Evolutionary conservation across 192 early-diverging fungal species (phyloP), one percentile per base, ranked within the genome.

Genomic region (Coemansia sp.): DNA sequence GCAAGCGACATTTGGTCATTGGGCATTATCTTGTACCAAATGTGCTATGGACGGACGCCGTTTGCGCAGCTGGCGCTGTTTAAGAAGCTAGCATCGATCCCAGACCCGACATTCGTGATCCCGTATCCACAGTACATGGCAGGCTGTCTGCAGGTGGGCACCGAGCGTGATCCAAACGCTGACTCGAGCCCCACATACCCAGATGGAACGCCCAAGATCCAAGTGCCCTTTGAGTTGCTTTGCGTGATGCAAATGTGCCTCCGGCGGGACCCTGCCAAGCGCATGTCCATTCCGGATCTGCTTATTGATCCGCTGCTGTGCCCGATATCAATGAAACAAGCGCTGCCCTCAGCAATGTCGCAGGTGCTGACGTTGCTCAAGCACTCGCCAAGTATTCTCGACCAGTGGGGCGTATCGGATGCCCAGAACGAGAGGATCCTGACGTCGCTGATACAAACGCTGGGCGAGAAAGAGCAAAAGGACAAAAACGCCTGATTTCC

Each of bases 1-100:
- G 72, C 94, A 0, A 89, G 87, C 56, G 95, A 98, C 67, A 89
- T 98, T 2, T 93, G 95, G 95, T 93, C 93, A 0, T 74, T 96
- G 9, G 94, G 94, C 15, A 95, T 94, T 58, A 98, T 98, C 33
- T 67, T 96, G 20, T 98, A 96, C 73, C 90, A 94, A 61, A 89
- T 98, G 83, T 85, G 93, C 7, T 96, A 95, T 64, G 91, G 91
- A 0, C 80, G 81, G 8, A 88, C 94, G 5, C 96, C 94, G 9
- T 98, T 96, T 76, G 81, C 85, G 20, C 82, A 91, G 59, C 70
- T 94, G 13, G 49, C 81, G n/a, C 67, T 89, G 52, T 77, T 81
- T 58, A 67, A 88, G 45, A 94, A 93, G 72, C 60, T 95, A 28
- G 81, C 81, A 4, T 85, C 83, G 1, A 97, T 97, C 46, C 84